phyloP scores from a whole-genome alignment of 2,329 filamentous ascomycete species.

The Hypoxylon sp. region DNA sequence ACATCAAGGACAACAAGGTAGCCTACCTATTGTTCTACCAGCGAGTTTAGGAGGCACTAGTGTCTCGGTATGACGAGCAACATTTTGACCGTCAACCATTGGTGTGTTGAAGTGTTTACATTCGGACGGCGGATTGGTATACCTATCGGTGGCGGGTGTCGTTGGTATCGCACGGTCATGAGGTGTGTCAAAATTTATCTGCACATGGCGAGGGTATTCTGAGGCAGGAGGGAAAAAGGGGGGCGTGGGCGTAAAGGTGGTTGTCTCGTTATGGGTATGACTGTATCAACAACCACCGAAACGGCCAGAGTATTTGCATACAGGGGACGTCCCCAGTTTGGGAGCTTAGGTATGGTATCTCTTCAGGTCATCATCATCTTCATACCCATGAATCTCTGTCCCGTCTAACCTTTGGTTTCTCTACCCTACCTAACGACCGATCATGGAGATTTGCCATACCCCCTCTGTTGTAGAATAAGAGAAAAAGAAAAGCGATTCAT shows the following conservation, averaged over 20 bases:
- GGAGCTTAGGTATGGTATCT: conserved; percentile 33
- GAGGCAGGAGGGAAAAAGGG: conserved; percentile 16
- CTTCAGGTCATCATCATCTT: conserved; percentile 21
- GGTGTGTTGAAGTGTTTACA: conserved; percentile 14
- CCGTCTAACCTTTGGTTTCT: conserved; percentile 22
- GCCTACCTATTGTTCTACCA: conserved; percentile 98
- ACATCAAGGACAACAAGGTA: conserved; percentile 92
- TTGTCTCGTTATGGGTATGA: conserved; percentile 28
- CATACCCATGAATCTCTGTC: conserved; percentile 22
- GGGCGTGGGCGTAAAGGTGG: conserved; percentile 22
- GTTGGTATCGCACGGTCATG: conserved; percentile 27
- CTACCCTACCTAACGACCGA: conserved; percentile 21
- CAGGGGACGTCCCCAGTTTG: conserved; percentile 10
- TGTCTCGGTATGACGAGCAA: conserved; percentile 11
- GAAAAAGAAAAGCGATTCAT: conserved; percentile 44
- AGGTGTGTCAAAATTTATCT: conserved; percentile 27
- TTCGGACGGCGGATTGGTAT: conserved; percentile 31
- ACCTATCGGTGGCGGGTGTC: conserved; percentile 23
- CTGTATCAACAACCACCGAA: conserved; percentile 27
- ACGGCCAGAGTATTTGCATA: conserved; percentile 30
- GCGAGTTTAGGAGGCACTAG: conserved; percentile 66
- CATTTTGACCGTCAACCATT: conserved; percentile 2
- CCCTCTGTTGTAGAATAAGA: conserved; percentile 44
- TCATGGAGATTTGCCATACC: conserved; percentile 41
- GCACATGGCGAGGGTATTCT: conserved; percentile 30